These are phyloP conservation scores for Hippophae rhamnoides DNA, from an alignment of 306 rosid species.

Conservation along the genomic window DNA sequence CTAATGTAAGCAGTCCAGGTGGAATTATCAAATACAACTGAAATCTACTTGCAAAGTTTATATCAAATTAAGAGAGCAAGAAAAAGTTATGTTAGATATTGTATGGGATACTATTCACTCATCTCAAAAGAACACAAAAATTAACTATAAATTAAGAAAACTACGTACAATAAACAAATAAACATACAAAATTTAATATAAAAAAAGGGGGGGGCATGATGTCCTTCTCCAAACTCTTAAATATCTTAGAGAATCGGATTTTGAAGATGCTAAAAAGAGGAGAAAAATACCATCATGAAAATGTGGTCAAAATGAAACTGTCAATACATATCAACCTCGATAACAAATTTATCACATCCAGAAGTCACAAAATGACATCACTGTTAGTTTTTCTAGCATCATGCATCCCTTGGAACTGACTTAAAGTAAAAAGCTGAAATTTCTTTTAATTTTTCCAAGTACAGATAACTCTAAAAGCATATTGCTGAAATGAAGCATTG, in stretches of 20 bases:
- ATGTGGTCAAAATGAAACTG: not conserved
- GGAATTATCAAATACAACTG: no score
- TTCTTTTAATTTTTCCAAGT: not conserved
- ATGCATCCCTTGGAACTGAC: not conserved
- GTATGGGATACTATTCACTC: no score
- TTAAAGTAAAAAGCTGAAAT: no score
- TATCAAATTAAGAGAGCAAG: no score
- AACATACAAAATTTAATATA: no score
- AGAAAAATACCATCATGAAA: not conserved
- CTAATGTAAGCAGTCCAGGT: no score
- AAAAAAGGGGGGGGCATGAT: not conserved
- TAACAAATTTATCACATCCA: not conserved
- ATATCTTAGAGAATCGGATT: not conserved
- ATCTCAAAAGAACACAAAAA: no score
- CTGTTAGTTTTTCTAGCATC: not conserved
- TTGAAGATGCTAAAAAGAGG: not conserved
- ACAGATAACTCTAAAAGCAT: not conserved
- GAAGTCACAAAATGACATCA: not conserved
- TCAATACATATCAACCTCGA: not conserved
- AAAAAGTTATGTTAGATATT: no score
- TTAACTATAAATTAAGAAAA: no score
- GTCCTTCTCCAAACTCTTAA: not conserved
- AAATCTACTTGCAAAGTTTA: no score
- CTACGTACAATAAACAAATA: no score
- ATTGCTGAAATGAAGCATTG: not conserved